phyloP scores from a whole-genome alignment of 768 basidiomycete species.

The Naganishia onofrii region DNA sequence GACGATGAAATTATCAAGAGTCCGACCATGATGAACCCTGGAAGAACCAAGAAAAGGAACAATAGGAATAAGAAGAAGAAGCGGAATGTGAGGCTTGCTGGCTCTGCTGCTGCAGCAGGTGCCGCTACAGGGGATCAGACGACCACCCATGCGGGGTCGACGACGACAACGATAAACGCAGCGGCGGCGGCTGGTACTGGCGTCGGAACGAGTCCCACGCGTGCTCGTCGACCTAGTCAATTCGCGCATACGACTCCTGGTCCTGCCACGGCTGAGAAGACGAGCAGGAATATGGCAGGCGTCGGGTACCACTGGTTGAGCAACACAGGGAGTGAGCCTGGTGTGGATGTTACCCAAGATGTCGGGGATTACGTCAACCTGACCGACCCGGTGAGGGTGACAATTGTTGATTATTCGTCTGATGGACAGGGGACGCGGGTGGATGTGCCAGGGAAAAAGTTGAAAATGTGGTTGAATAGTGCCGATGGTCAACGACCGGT shows the following conservation, averaged over 20 bases:
- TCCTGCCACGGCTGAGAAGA: not conserved
- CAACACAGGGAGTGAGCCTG: slow-evolving; percentile 49
- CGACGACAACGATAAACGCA: not conserved
- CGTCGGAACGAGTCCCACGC: slow-evolving; percentile 6
- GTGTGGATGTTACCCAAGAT: slow-evolving; percentile 49
- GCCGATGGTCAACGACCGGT: slow-evolving; percentile 36
- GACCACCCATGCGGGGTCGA: not conserved
- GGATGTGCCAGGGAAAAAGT: slow-evolving; percentile 45
- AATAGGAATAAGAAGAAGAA: slow-evolving; percentile 36
- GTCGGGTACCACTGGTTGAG: slow-evolving; percentile 42
- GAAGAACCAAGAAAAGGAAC: slow-evolving; percentile 24
- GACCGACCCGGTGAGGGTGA: slow-evolving; percentile 38
- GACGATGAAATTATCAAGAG: slow-evolving; percentile 22
- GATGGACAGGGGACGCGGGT: slow-evolving; percentile 39
- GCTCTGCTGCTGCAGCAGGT: not conserved
- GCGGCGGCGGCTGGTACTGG: not conserved
- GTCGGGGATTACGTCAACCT: slow-evolving; percentile 46
- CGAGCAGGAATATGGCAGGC: slow-evolving; percentile 18
- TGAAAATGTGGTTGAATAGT: slow-evolving; percentile 45
- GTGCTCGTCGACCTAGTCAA: not conserved
- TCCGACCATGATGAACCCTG: slow-evolving; percentile 14
- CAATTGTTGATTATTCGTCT: slow-evolving; percentile 47
- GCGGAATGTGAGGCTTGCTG: slow-evolving; percentile 7
- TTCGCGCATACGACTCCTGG: not conserved
- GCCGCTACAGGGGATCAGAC: not conserved